Evolutionary conservation across 495 filamentous ascomycete species (phyloP).

Genomic region (Daldinia childiae): DNA sequence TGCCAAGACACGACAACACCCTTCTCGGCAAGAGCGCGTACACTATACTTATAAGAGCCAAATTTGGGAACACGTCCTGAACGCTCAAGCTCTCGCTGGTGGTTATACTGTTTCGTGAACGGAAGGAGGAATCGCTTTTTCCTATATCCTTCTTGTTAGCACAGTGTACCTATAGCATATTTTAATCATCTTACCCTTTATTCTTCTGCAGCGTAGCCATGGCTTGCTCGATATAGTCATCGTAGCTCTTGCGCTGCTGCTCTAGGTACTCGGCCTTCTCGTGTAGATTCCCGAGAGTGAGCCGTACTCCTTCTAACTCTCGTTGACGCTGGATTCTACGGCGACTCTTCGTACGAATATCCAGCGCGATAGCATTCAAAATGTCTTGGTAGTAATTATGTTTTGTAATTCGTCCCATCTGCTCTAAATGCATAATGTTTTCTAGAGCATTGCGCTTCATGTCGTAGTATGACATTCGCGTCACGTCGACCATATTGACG

Average conservation of each 20-base stretch:
- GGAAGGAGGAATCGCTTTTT: slow-evolving; percentile 95
- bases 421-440: slow-evolving; percentile 90
- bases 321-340: slow-evolving; percentile 88
- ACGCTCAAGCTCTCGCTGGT: slow-evolving; percentile 92
- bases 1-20: slow-evolving; percentile 91
- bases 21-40: slow-evolving; percentile 87
- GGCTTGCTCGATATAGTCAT: slow-evolving; percentile 98
- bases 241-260: slow-evolving; percentile 94
- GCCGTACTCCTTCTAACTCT: slow-evolving; percentile 86
- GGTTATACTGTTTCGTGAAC: slow-evolving; percentile 98
- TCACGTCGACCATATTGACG: slow-evolving; percentile 86
- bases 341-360: slow-evolving; percentile 96
- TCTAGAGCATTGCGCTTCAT: slow-evolving; percentile 93
- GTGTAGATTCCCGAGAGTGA: slow-evolving; percentile 84
- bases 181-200: slow-evolving; percentile 68
- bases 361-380: slow-evolving; percentile 92
- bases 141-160: slow-evolving; percentile 45
- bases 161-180: not conserved
- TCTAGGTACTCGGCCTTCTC: slow-evolving; percentile 94
- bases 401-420: slow-evolving; percentile 82
- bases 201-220: slow-evolving; percentile 99
- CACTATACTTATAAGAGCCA: slow-evolving; percentile 95
- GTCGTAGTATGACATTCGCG: slow-evolving; percentile 87
- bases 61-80: slow-evolving; percentile 94
- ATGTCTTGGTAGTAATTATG: slow-evolving; percentile 97